phyloP scores from a whole-genome alignment of 1,139 yeast species.

The Scheffersomyces titani region DNA sequence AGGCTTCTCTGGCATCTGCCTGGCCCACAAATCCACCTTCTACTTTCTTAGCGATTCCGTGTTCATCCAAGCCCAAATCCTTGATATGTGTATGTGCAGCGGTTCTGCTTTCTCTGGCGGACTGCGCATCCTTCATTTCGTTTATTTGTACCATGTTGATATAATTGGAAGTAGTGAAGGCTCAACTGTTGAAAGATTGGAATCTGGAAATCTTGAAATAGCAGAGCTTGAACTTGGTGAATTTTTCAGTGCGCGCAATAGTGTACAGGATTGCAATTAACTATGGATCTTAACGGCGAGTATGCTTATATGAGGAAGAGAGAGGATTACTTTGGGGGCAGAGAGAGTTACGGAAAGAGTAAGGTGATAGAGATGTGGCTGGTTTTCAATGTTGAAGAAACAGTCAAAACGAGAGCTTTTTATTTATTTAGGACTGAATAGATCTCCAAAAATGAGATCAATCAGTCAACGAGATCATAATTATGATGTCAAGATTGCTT shows the following conservation, averaged over 20 bases:
- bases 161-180: not conserved
- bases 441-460: no score
- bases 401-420: no score
- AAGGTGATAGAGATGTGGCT: no score
- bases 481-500: no score
- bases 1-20: conserved; percentile 92
- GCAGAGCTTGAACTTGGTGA: not conserved
- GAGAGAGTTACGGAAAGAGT: no score
- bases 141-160: conserved; percentile 73
- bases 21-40: conserved; percentile 98
- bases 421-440: no score
- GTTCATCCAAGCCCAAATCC: conserved; percentile 91
- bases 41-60: conserved; percentile 77
- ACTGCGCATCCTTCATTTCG: conserved; percentile 67
- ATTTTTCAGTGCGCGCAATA: not conserved
- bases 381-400: no score
- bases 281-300: not conserved
- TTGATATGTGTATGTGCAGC: conserved; percentile 98
- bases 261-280: not conserved
- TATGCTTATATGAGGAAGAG: no score
- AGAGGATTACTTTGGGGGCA: not conserved
- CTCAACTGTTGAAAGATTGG: no score
- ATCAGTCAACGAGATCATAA: no score
- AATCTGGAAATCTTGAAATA: not conserved
- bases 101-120: conserved; percentile 68